These are phyloP conservation scores for Chytriomyces confervae DNA, from an alignment of 192 early-diverging fungal genomes.

Conservation along the genomic window DNA sequence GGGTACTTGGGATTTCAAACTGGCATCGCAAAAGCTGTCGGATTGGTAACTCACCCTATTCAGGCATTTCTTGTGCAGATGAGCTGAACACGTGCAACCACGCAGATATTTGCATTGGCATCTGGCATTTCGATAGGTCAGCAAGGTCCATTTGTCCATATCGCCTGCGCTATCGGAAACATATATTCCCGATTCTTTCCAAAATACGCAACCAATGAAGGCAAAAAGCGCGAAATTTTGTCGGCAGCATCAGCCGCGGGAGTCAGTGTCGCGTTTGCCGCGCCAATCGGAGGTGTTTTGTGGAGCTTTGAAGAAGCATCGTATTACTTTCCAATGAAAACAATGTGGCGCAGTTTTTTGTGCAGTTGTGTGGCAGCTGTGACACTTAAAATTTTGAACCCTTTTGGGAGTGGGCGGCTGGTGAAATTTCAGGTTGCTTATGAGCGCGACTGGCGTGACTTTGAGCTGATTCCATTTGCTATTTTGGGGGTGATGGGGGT, in stretches of 20 bases:
- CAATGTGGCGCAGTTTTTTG: constrained; percentile 93
- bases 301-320: constrained; percentile 83
- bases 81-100: background rate
- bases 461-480: constrained; percentile 69
- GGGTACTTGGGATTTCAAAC: constrained; percentile 85
- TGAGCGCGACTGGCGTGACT: constrained; percentile 88
- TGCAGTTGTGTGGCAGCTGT: constrained; percentile 88
- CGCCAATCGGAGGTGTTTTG: constrained; percentile 84
- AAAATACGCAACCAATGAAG: constrained; percentile 78
- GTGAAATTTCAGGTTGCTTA: constrained; percentile 92
- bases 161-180: constrained; percentile 87
- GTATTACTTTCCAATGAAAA: constrained; percentile 85
- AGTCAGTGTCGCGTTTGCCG: constrained; percentile 93
- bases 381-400: constrained; percentile 79
- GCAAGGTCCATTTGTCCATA: constrained; percentile 90
- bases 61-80: background rate
- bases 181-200: constrained; percentile 75
- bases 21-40: constrained; percentile 80
- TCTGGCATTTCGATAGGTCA: constrained; percentile 46
- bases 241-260: constrained; percentile 72
- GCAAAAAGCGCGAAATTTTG: constrained; percentile 49
- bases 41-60: constrained; percentile 59
- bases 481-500: constrained; percentile 81
- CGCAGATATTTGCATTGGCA: constrained; percentile 42
- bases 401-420: constrained; percentile 89